phyloP scores from a whole-genome alignment of 2,329 filamentous ascomycete genomes.

The Ceratocystis smalleyi region DNA sequence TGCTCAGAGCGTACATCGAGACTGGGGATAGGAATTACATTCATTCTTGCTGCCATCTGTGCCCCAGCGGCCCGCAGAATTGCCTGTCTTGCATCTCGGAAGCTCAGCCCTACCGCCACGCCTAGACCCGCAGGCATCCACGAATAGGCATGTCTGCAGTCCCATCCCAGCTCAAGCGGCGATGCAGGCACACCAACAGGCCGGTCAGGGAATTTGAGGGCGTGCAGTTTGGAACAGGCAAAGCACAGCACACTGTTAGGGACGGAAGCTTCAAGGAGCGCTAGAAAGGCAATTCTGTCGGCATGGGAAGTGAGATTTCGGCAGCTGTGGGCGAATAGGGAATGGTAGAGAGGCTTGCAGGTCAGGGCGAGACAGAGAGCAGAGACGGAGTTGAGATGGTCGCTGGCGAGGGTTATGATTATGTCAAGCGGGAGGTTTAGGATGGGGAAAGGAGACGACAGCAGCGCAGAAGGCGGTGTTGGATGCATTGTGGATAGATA shows the following conservation, averaged over 20 bases:
- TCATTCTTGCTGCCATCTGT: not conserved
- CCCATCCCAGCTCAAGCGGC: conserved; percentile 13
- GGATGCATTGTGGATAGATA: not conserved
- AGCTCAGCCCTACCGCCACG: conserved; percentile 1
- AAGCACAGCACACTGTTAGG: conserved; percentile 4
- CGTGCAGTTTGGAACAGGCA: conserved; percentile 11
- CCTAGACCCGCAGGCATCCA: conserved; percentile 9
- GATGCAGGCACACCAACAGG: conserved; percentile 9
- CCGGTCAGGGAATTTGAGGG: not conserved
- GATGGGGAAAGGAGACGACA: not conserved
- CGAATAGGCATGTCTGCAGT: conserved; percentile 10
- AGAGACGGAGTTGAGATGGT: conserved; percentile 3
- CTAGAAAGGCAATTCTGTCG: conserved; percentile 7
- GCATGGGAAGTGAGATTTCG: not conserved
- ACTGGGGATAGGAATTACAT: no score
- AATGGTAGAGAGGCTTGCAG: conserved; percentile 6
- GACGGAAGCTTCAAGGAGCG: conserved; percentile 1
- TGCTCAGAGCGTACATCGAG: no score
- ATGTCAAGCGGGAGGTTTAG: conserved; percentile 14
- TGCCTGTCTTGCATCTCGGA: conserved; percentile 11
- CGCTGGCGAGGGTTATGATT: conserved; percentile 2
- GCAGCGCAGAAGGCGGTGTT: not conserved
- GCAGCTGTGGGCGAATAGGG: not conserved
- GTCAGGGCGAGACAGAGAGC: not conserved
- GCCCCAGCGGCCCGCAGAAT: not conserved